These are phyloP conservation scores for Biscogniauxia mediterranea DNA, from an alignment of 2,329 filamentous ascomycete genomes.

Conservation along the genomic window DNA sequence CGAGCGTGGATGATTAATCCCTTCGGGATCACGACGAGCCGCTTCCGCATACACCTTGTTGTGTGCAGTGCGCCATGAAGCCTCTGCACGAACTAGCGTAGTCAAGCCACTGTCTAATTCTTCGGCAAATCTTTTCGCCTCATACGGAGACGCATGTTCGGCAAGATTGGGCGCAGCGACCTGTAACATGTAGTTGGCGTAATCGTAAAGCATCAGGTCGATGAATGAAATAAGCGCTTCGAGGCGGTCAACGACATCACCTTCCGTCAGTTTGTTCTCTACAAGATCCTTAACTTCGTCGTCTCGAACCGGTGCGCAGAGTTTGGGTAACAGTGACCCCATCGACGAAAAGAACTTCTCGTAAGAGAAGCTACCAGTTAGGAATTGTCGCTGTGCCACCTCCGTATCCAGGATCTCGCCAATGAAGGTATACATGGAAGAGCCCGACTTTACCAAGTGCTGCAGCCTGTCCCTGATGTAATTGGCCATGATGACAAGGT, in stretches of 20 bases:
- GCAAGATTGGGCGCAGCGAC: slow-evolving; percentile 70
- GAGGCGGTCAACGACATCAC: slow-evolving; percentile 71
- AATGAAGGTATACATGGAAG: slow-evolving; percentile 72
- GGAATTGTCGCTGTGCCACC: slow-evolving; percentile 66
- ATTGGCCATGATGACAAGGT: slow-evolving; percentile 69
- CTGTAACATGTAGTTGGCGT: slow-evolving; percentile 77
- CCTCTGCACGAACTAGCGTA: slow-evolving; percentile 58
- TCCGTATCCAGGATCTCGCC: slow-evolving; percentile 73
- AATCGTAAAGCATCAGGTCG: slow-evolving; percentile 75
- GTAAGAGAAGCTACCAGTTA: slow-evolving; percentile 73
- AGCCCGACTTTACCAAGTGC: slow-evolving; percentile 66
- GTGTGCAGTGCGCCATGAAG: slow-evolving; percentile 65
- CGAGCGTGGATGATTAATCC: slow-evolving; percentile 59
- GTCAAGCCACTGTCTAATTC: slow-evolving; percentile 57
- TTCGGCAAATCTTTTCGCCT: slow-evolving; percentile 68
- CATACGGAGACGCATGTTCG: slow-evolving; percentile 69
- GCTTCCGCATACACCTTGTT: slow-evolving; percentile 64
- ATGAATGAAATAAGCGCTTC: slow-evolving; percentile 74
- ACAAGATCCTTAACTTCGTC: slow-evolving; percentile 68
- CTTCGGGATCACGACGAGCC: slow-evolving; percentile 67
- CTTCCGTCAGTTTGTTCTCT: slow-evolving; percentile 57
- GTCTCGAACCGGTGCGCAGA: slow-evolving; percentile 80
- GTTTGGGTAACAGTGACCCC: slow-evolving; percentile 70
- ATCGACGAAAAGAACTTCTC: slow-evolving; percentile 78
- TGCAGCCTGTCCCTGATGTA: slow-evolving; percentile 71